These are phyloP conservation scores for Pulveroboletus sp. DNA, from an alignment of 768 basidiomycete genomes.

Conservation along the genomic window DNA sequence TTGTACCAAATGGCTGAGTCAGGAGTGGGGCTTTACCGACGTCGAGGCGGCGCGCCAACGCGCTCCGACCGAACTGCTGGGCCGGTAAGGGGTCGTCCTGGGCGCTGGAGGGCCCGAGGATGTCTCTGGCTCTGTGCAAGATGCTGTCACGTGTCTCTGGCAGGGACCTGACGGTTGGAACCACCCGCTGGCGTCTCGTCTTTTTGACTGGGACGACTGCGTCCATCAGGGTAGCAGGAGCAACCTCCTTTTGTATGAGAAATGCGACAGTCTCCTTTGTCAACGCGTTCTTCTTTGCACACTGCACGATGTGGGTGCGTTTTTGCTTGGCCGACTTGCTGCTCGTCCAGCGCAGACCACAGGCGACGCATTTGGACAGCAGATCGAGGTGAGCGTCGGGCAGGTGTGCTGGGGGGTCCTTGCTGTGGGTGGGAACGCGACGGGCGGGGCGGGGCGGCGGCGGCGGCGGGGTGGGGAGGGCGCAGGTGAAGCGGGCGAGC, in stretches of 20 bases:
- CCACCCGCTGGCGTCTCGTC: conserved; percentile 34
- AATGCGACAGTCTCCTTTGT: conserved; percentile 52
- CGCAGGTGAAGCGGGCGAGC: too few relatives aligned
- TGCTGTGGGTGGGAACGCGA: conserved; percentile 3
- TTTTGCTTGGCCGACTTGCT: conserved; percentile 65
- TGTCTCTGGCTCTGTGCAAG: conserved; percentile 34
- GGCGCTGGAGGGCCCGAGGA: conserved; percentile 26
- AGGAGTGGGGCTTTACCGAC: conserved; percentile 15
- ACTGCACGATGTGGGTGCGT: conserved; percentile 61
- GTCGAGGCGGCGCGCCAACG: conserved; percentile 21
- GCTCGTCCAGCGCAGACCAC: conserved; percentile 65
- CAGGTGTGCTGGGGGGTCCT: conserved; percentile 32
- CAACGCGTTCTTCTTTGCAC: conserved; percentile 60
- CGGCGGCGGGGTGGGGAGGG: neutral
- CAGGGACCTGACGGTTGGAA: conserved; percentile 46
- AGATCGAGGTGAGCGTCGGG: conserved; percentile 45
- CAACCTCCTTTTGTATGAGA: conserved; percentile 51
- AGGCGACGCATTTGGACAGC: conserved; percentile 60
- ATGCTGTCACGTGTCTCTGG: conserved; percentile 45
- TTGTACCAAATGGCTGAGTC: conserved; percentile 43
- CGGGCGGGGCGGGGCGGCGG: conserved; percentile 1
- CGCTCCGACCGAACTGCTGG: conserved; percentile 35
- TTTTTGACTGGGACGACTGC: conserved; percentile 52
- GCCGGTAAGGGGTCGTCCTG: conserved; percentile 16
- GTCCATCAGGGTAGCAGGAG: conserved; percentile 48